Conservation (phyloP, 2,329 filamentous ascomycete genomes). For the Fusarium beomiforme region DNA sequence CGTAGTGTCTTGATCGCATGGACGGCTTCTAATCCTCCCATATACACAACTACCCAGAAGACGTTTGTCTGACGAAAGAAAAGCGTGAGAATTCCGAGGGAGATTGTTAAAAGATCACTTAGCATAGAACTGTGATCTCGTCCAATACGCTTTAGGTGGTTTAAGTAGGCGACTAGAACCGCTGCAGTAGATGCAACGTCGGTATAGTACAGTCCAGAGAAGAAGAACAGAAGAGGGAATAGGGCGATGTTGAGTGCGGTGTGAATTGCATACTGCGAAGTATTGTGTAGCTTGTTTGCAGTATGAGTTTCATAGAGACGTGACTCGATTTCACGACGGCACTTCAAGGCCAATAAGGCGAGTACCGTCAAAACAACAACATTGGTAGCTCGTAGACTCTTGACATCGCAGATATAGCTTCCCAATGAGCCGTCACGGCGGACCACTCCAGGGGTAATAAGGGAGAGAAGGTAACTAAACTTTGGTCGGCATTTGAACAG, state of each 20-base stretch:
- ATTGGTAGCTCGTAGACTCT: slow-evolving; percentile 61
- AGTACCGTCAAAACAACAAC: slow-evolving; percentile 52
- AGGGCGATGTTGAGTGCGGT: slow-evolving; percentile 82
- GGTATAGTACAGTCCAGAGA: slow-evolving; percentile 94
- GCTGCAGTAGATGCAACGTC: slow-evolving; percentile 84
- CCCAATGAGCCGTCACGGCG: slow-evolving; percentile 11
- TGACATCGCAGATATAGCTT: slow-evolving; percentile 41
- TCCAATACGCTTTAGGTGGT: slow-evolving; percentile 60
- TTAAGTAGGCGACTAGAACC: slow-evolving; percentile 75
- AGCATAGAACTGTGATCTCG: slow-evolving; percentile 44
- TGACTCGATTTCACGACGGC: slow-evolving; percentile 63
- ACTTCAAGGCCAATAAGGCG: slow-evolving; percentile 58
- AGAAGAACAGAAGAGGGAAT: slow-evolving; percentile 95
- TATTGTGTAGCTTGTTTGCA: slow-evolving; percentile 19
- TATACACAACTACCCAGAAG: slow-evolving; percentile 89
- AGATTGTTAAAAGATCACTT: slow-evolving; percentile 57
- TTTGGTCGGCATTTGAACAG: slow-evolving; percentile 7
- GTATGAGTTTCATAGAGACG: slow-evolving; percentile 47
- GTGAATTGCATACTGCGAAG: slow-evolving; percentile 61
- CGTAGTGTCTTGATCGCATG: slow-evolving; percentile 60
- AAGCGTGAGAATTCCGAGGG: slow-evolving; percentile 73
- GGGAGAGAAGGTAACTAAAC: slow-evolving; percentile 58
- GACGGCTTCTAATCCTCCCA: slow-evolving; percentile 69
- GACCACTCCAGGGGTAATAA: slow-evolving; percentile 41
- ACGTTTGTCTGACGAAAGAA: slow-evolving; percentile 94